phyloP scores from a whole-genome alignment of 2,329 filamentous ascomycete genomes.

The Aspergillus tubingensis region DNA sequence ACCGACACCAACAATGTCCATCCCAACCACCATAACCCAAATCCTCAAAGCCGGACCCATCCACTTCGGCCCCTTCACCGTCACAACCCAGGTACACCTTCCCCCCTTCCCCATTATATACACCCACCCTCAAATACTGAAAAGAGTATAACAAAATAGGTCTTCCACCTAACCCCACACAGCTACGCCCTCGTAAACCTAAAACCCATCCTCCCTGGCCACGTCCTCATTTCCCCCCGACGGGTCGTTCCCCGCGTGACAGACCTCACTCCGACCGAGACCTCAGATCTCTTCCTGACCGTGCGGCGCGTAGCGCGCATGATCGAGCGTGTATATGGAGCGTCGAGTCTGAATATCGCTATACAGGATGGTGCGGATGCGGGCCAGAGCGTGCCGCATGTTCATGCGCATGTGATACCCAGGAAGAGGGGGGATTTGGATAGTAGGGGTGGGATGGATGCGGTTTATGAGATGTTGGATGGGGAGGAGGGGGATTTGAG shows the following conservation, averaged over 20 bases:
- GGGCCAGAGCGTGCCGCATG: constrained; percentile 90
- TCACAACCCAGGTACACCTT: constrained; percentile 67
- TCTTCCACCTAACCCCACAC: constrained; percentile 79
- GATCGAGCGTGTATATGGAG: constrained; percentile 63
- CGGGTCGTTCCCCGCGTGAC: constrained; percentile 69
- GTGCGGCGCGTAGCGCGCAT: constrained; percentile 81
- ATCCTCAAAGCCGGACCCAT: constrained; percentile 47
- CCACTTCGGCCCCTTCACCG: constrained; percentile 74
- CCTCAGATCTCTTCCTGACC: constrained; percentile 82
- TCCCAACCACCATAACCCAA: constrained; percentile 24
- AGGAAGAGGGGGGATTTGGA: constrained; percentile 62
- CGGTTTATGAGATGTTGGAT: constrained; percentile 81
- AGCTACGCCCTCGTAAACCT: constrained; percentile 92
- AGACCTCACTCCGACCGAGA: constrained; percentile 71
- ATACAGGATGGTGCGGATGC: constrained; percentile 91
- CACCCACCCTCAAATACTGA: background rate
- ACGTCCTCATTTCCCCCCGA: constrained; percentile 84
- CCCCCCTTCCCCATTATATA: background rate
- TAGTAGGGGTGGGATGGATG: constrained; percentile 63
- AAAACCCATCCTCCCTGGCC: constrained; percentile 88
- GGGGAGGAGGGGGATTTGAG: constrained; percentile 82
- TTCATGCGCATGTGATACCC: constrained; percentile 91
- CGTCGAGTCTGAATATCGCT: constrained; percentile 84
- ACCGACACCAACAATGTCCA: constrained; percentile 11
- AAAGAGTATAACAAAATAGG: constrained; percentile 51